A percentile compares a stretch with the other conserved stretches of the same genome.
Conservation (phyloP, 2,329 filamentous ascomycete genomes). For the Chrysoporthe austroafricana region DNA sequence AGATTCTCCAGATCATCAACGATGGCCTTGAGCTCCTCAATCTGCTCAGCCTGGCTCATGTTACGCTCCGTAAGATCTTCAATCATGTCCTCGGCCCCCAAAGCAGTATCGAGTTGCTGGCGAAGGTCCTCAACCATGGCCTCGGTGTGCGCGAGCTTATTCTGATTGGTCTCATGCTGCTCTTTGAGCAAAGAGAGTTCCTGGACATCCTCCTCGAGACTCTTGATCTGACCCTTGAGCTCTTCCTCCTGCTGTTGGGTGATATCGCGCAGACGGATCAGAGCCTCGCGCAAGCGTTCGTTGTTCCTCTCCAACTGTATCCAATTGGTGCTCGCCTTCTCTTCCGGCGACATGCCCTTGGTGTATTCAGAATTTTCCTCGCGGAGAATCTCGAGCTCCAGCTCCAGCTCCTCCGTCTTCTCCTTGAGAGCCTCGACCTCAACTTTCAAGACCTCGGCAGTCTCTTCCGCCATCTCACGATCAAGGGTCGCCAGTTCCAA, state of each 20-base stretch:
- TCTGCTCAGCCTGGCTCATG: constrained; percentile 78
- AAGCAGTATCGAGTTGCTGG: constrained; percentile 86
- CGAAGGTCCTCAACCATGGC: constrained; percentile 81
- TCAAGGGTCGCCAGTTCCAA: constrained; percentile 89
- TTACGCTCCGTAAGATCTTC: constrained; percentile 90
- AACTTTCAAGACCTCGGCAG: constrained; percentile 77
- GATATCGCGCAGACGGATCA: constrained; percentile 83
- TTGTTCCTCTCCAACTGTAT: constrained; percentile 90
- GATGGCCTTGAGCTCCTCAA: constrained; percentile 78
- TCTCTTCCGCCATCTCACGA: constrained; percentile 95
- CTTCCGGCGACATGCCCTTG: constrained; percentile 85
- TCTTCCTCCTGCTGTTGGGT: constrained; percentile 85
- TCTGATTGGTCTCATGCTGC: constrained; percentile 70
- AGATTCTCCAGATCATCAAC: constrained; percentile 88
- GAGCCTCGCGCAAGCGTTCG: constrained; percentile 81
- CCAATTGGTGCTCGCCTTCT: constrained; percentile 85
- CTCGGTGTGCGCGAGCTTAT: constrained; percentile 74
- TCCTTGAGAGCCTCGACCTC: constrained; percentile 79
- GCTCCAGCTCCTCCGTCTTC: constrained; percentile 79
- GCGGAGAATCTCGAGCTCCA: constrained; percentile 84
- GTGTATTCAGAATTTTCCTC: constrained; percentile 87
- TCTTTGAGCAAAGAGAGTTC: constrained; percentile 70
- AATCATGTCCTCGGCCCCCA: constrained; percentile 91
- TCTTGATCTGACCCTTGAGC: constrained; percentile 73
- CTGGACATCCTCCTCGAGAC: constrained; percentile 72